Conservation (phyloP, 2,329 filamentous ascomycete species). For the Ascosphaera apis region DNA sequence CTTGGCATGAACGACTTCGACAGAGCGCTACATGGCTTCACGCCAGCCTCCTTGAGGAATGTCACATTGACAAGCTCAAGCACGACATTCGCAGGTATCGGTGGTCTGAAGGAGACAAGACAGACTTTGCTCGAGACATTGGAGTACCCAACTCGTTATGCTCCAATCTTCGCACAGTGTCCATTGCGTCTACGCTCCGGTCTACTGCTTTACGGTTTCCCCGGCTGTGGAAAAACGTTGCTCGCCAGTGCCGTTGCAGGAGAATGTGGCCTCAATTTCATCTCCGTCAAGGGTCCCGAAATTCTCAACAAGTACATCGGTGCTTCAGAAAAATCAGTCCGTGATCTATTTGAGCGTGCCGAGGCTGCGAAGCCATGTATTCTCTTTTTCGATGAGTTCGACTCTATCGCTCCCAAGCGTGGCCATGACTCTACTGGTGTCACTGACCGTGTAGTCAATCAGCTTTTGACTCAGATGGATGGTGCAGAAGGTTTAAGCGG, state of each 20-base stretch:
- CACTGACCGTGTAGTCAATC: slow-evolving; percentile 96
- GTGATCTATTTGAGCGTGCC: slow-evolving; percentile 84
- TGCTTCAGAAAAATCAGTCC: slow-evolving; percentile 84
- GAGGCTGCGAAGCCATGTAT: slow-evolving; percentile 80
- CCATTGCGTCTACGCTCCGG: slow-evolving; percentile 86
- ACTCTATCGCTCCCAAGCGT: slow-evolving; percentile 89
- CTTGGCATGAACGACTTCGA: slow-evolving; percentile 59
- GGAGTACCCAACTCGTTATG: slow-evolving; percentile 93
- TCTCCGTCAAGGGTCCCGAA: slow-evolving; percentile 92
- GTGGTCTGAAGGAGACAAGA: slow-evolving; percentile 65
- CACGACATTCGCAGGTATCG: slow-evolving; percentile 79
- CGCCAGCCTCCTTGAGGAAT: slow-evolving; percentile 79
- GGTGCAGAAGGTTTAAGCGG: slow-evolving; percentile 85
- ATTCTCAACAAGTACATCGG: slow-evolving; percentile 99
- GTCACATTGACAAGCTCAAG: slow-evolving; percentile 84
- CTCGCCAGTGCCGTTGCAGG: slow-evolving; percentile 92
- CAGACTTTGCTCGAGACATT: slow-evolving; percentile 85
- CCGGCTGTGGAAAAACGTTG: slow-evolving; percentile 89
- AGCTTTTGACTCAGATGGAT: slow-evolving; percentile 96
- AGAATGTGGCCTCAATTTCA: slow-evolving; percentile 95
- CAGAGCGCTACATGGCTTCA: slow-evolving; percentile 71
- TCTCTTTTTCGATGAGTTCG: slow-evolving; percentile 96
- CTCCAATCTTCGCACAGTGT: slow-evolving; percentile 90
- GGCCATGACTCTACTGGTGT: slow-evolving; percentile 94
- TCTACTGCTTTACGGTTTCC: slow-evolving; percentile 78